phyloP scores from a whole-genome alignment of 75 land plant species.

The Selaginella moellendorffii region DNA sequence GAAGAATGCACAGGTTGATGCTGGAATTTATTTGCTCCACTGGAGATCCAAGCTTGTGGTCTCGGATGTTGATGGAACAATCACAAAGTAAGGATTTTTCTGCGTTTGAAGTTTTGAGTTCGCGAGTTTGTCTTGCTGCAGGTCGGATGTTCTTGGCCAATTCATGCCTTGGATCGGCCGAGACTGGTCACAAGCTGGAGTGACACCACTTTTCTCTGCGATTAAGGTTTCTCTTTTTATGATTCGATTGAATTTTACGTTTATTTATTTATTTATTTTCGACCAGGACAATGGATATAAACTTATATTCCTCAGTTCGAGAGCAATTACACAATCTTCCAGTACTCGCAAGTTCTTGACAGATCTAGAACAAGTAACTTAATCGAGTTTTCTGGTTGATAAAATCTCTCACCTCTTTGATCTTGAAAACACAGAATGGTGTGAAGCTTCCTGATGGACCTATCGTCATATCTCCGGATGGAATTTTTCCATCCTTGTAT shows the following conservation, averaged over 20 bases:
- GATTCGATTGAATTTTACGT: neutral
- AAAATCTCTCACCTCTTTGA: neutral
- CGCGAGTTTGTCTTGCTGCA: slow-evolving; percentile 15
- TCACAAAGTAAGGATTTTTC: slow-evolving; percentile 50
- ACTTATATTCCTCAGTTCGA: slow-evolving; percentile 87
- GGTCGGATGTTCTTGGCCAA: slow-evolving; percentile 98
- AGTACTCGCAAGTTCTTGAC: slow-evolving; percentile 75
- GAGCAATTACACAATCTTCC: slow-evolving; percentile 90
- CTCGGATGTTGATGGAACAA: slow-evolving; percentile 99
- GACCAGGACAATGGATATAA: slow-evolving; percentile 96
- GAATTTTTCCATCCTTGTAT: slow-evolving; percentile 51
- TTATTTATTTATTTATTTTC: neutral
- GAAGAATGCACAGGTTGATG: slow-evolving; percentile 66
- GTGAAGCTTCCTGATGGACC: slow-evolving; percentile 62
- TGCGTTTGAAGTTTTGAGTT: neutral
- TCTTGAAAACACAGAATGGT: slow-evolving; percentile 43
- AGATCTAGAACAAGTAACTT: slow-evolving; percentile 75
- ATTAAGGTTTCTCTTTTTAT: slow-evolving; percentile 51
- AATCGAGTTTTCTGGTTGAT: neutral
- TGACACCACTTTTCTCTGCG: slow-evolving; percentile 85
- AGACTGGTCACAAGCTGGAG: slow-evolving; percentile 96
- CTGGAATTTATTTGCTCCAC: slow-evolving; percentile 84
- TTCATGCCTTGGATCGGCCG: slow-evolving; percentile 91
- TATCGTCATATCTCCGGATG: slow-evolving; percentile 74
- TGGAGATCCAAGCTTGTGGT: slow-evolving; percentile 88